Base-by-base conservation (phyloP, 345 rosid species). In the Rhodamnia argentea region DNA sequence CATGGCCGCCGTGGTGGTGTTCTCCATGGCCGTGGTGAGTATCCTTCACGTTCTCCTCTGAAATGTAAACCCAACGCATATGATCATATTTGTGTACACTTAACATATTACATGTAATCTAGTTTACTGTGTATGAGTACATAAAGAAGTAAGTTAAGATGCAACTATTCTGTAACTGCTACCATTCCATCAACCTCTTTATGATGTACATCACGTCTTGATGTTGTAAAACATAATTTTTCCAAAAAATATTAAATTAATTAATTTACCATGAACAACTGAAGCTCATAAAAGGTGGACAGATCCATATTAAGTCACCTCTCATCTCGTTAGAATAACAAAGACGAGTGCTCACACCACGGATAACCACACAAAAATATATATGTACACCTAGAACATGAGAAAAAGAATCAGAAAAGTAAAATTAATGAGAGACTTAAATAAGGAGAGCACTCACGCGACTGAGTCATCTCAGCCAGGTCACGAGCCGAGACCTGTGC, bases 401-500 rank as follows among this genome's bases (percentile, higher is more conserved):
- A 70, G 47, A 9, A 64, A 18, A 44, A 32, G 47, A 70, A 9
- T 1, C 3, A 9, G 13, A 70, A 11, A 70, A 70, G 12, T 50
- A 50, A 50, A 50, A 50, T 50, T 50, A 3, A 50, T 3, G 12
- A 0, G 10, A 50, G 12, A 50, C 16, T 84, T 82, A 40, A 32
- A 16, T 32, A 13, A 14, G 11, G 47, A 70, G 23, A 18, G 2
- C 6, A 7, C 18, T 62, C 76, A 85, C 86, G 27, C 16, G 83
- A n/a, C 44, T 27, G 59, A 50, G 88, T 56, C 13, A 74, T 54
- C 86, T 85, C 83, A 29, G 87, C 86, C 13, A 88, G 87, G 42
- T 85, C 87, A 18, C 87, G 85, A 82, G 91, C 91, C 13, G 86
- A 81, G 52, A 85, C 86, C 85, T 88, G 47, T 18, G 47, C 13